Evolutionary conservation across 768 basidiomycete species (phyloP).

Genomic region (Nidularia pulvinata): DNA sequence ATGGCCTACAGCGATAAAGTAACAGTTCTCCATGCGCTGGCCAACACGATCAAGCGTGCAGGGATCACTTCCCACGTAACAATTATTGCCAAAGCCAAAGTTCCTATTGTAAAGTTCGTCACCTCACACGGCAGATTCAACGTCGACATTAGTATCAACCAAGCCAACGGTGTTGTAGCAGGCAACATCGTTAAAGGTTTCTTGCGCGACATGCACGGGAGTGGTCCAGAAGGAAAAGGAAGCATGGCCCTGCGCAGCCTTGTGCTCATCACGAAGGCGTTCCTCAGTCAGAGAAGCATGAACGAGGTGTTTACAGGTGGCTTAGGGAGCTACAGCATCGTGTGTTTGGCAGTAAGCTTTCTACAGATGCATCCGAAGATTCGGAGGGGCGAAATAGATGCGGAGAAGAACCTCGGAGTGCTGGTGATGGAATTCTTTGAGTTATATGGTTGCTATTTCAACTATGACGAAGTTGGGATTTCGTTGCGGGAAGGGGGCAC

Average conservation of each 20-base stretch:
- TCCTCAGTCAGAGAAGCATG: constrained; percentile 87
- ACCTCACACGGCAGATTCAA: constrained; percentile 80
- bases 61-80: constrained; percentile 77
- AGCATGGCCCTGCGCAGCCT: constrained; percentile 78
- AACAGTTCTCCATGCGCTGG: constrained; percentile 73
- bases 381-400: constrained; percentile 83
- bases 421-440: constrained; percentile 97
- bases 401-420: constrained; percentile 89
- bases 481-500: constrained; percentile 86
- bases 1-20: constrained; percentile 75
- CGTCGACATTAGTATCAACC: constrained; percentile 95
- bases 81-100: constrained; percentile 91
- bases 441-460: constrained; percentile 90
- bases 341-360: constrained; percentile 92
- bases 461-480: constrained; percentile 89
- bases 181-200: constrained; percentile 83
- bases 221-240: constrained; percentile 20
- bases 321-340: constrained; percentile 91
- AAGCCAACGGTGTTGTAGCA: constrained; percentile 79
- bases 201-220: constrained; percentile 54
- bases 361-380: constrained; percentile 98
- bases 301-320: constrained; percentile 99
- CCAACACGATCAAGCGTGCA: constrained; percentile 72
- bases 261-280: constrained; percentile 88
- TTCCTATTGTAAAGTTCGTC: constrained; percentile 96